Evolutionary conservation across 2,329 filamentous ascomycete species (phyloP), one percentile per base, ranked within the genome.

Genomic region (Monilinia fructigena): DNA sequence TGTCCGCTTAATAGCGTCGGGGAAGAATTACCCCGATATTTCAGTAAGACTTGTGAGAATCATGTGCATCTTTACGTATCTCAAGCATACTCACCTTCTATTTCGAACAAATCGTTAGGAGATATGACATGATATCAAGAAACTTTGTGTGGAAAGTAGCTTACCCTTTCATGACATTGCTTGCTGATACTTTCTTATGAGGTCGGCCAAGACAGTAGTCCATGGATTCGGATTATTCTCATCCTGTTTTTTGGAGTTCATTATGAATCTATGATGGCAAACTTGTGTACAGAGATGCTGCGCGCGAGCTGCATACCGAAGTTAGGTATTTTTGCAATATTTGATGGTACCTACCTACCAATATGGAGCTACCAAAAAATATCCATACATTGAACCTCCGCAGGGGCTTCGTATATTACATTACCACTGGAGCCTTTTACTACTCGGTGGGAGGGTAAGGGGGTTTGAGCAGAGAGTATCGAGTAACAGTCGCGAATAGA

Each of bases 31-130:
- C 56, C 28, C 56, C 56, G 55, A 26, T 35, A 40, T 16, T 53
- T 59, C 54, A 40, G 54, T 65, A 45, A 65, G 54, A 65, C 31
- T 42, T 14, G 40, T 16, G 38, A 56, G 53, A 58, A 18, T 47
- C 20, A 18, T 28, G 38, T 63, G 12, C 40, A 42, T 54, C 61
- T 63, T 18, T 64, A 23, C n/a, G 55, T n/a, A n/a, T 59, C 28
- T 20, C 40, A 50, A 61, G 58, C 45, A 35, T 35, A 5, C 31
- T 7, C 31, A 35, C 31, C 31, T 65, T 59, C 55, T 52, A 52
- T 53, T 59, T 59, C 58, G 62, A 59, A 59, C 14, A 11, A 18
- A 28, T 23, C 26, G 35, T 35, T 18, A 31, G 28, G 26, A 59
- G 7, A 59, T 48, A 60, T 60, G 56, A 50, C 45, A 60, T 18